Evolutionary conservation across 306 rosid species (phyloP).

Genomic region (Calophaca sinica): DNA sequence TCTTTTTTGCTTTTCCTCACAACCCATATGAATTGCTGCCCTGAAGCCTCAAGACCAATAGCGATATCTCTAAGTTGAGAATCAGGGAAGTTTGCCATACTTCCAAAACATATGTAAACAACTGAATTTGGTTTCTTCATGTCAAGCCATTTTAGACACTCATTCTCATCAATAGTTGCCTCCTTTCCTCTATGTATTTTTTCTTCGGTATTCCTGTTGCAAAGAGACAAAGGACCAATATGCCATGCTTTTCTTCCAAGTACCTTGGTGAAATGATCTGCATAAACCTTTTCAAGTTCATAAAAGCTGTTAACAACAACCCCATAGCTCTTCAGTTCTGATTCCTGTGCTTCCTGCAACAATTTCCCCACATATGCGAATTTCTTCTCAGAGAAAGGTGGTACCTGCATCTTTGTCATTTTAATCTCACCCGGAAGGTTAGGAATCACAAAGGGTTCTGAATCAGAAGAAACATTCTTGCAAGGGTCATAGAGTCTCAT

Average conservation of each 20-base stretch:
- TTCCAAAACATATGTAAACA: constrained; percentile 65
- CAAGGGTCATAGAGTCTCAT: constrained; percentile 41
- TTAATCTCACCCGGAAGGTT: constrained; percentile 50
- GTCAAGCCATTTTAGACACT: constrained; percentile 53
- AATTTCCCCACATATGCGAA: background rate
- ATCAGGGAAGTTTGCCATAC: constrained; percentile 34
- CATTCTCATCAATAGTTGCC: background rate
- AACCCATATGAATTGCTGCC: constrained; percentile 58
- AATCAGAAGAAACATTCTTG: constrained; percentile 52
- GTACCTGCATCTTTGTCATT: constrained; percentile 42
- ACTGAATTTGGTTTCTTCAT: constrained; percentile 50
- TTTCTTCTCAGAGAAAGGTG: background rate
- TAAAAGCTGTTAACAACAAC: constrained; percentile 62
- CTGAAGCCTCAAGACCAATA: constrained; percentile 60
- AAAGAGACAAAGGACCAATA: constrained; percentile 64
- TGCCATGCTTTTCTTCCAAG: constrained; percentile 63
- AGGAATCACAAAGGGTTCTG: constrained; percentile 50
- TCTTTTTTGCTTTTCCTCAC: constrained; percentile 39
- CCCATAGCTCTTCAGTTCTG: constrained; percentile 54
- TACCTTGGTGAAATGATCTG: constrained; percentile 49
- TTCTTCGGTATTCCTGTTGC: background rate
- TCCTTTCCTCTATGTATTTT: constrained; percentile 35
- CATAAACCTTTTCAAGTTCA: constrained; percentile 62
- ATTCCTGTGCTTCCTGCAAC: constrained; percentile 22
- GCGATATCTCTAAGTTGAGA: constrained; percentile 67